phyloP scores from a whole-genome alignment of 83 land plant species.

The Diphasiastrum complanatum region DNA sequence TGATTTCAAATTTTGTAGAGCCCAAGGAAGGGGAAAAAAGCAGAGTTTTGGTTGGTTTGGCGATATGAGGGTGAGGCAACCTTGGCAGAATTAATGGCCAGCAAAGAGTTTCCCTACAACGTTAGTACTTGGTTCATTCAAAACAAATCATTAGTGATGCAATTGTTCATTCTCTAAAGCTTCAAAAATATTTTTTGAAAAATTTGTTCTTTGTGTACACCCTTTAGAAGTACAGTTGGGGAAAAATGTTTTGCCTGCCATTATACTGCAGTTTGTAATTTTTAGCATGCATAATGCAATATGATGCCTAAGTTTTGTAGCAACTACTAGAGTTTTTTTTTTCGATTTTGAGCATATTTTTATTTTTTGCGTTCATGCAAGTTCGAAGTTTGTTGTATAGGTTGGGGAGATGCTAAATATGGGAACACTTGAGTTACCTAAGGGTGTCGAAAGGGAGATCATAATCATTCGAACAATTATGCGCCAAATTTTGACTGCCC shows the following conservation, averaged over 20 bases:
- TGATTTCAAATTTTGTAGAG: too few species aligned
- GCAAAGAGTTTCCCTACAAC: conserved; percentile 95
- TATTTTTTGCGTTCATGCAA: not conserved
- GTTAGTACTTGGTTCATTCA: conserved; percentile 34
- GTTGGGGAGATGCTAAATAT: conserved; percentile 76
- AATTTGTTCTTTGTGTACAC: too few species aligned
- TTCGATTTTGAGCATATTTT: not conserved
- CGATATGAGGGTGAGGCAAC: conserved; percentile 86
- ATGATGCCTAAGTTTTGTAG: too few species aligned
- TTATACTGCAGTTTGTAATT: too few species aligned
- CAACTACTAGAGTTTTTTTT: too few species aligned
- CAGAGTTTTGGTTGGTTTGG: conserved; percentile 95
- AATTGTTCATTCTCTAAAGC: too few species aligned
- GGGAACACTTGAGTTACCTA: conserved; percentile 63
- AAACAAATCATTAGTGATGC: too few species aligned
- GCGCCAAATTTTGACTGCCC: conserved; percentile 73
- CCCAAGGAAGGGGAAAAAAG: conserved; percentile 52
- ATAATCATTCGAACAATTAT: conserved; percentile 76
- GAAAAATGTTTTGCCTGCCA: too few species aligned
- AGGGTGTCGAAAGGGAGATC: conserved; percentile 85
- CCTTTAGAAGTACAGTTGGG: too few species aligned
- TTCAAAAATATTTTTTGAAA: not conserved
- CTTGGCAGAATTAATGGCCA: conserved; percentile 64
- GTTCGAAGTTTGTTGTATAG: conserved; percentile 24
- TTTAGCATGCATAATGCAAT: too few species aligned